These are phyloP conservation scores for Russula sp. DNA, from an alignment of 768 basidiomycete genomes.

Conservation along the genomic window DNA sequence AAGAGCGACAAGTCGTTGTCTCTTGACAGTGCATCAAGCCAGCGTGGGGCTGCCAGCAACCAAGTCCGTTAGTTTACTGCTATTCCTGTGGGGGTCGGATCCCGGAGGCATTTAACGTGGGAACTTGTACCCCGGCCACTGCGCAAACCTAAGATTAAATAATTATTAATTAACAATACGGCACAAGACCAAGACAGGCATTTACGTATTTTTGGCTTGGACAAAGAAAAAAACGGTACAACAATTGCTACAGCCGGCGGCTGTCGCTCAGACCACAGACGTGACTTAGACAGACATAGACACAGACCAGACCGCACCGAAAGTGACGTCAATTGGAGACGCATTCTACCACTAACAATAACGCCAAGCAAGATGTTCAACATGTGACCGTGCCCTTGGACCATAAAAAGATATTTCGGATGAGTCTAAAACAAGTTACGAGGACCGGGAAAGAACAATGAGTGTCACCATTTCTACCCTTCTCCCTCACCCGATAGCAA, in stretches of 20 bases:
- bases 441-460: neutral
- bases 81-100: conserved; percentile 10
- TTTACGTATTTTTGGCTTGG: neutral
- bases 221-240: too few species aligned
- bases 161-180: neutral
- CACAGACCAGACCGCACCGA: too few species aligned
- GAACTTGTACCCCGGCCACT: conserved; percentile 23
- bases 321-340: neutral
- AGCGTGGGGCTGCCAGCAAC: conserved; percentile 6
- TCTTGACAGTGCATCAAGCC: conserved; percentile 10
- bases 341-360: conserved; percentile 1
- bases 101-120: conserved; percentile 1
- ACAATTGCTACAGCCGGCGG: too few species aligned
- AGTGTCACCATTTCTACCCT: conserved; percentile 22
- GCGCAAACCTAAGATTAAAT: conserved; percentile 1
- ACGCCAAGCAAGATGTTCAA: neutral
- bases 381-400: conserved; percentile 8
- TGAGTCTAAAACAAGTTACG: neutral
- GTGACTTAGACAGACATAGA: neutral
- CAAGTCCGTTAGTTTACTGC: conserved; percentile 7
- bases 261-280: neutral
- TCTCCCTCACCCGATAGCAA: conserved; percentile 27
- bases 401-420: neutral
- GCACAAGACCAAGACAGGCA: neutral
- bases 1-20: neutral